Base-by-base conservation (phyloP, 1,284 basidiomycete genomes). In the Coriolopsis trogii region DNA sequence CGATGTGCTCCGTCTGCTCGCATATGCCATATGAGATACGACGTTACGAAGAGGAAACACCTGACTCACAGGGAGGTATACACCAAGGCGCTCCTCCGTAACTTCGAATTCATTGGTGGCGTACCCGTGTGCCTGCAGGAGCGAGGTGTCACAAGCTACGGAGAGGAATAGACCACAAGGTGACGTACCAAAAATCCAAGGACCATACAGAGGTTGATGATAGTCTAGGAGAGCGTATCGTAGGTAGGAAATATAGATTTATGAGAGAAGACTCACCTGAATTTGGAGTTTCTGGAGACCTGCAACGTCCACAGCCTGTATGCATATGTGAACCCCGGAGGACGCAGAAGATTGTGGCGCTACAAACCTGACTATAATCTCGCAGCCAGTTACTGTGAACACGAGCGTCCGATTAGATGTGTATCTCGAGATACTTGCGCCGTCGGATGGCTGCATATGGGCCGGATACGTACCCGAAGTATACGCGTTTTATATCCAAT, bases 31-130 rank as follows among this genome's bases (percentile, higher is more conserved):
- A 37, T 45, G 24, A 34, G 9, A 6, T n/a, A 8, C 16, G 3
- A 26, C 16, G 36, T 7, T 2, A 3, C 26, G 15, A 21, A 2
- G 12, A 29, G 3, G 29, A 21, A n/a, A n/a, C 10, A 29, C 16
- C n/a, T 36, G 20, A 46, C 79, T 25, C 46, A 86, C 85, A 1
- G 92, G 91, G 25, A 95, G 84, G 71, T 98, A 97, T 31, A 86
- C 85, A 2, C 91, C 93, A 4, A 97, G 81, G 21, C 94, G 80
- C 53, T 96, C 93, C 28, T 78, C 74, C 1, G 94, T 98, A 40
- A 97, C 91, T 70, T 97, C 92, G 61, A 97, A 97, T 70, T 95
- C 92, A 44, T 80, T 73, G 0, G 89, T 91, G 15, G 87, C 89
- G 67, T 93, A 93, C 6, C 93, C 93, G 69, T 93, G 85, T 21